A percentile compares a stretch with the other conserved stretches of the same genome.
phyloP scores from a whole-genome alignment of 2,329 filamentous ascomycete species.

The Colletotrichum godetiae region DNA sequence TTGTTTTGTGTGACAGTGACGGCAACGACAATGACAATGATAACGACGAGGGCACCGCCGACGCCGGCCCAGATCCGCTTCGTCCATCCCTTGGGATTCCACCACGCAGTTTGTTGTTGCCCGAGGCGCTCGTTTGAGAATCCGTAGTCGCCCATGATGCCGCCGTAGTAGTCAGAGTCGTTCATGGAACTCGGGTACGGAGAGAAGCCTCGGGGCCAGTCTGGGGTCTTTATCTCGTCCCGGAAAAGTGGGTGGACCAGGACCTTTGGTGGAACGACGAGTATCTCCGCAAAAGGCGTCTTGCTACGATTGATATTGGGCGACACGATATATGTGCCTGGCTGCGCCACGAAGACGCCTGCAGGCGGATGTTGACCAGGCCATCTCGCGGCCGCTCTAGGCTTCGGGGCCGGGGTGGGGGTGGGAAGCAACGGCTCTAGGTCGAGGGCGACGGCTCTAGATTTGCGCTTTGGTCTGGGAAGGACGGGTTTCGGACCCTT shows the following conservation, averaged over 20 bases:
- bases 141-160: slow-evolving; percentile 26
- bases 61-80: slow-evolving; percentile 61
- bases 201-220: slow-evolving; percentile 24
- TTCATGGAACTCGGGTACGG: slow-evolving; percentile 26
- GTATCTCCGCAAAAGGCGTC: slow-evolving; percentile 24
- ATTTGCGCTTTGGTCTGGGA: slow-evolving; percentile 24
- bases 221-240: slow-evolving; percentile 34
- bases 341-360: slow-evolving; percentile 30
- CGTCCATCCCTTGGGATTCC: slow-evolving; percentile 64
- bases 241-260: slow-evolving; percentile 32
- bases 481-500: slow-evolving; percentile 39
- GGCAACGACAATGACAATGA: slow-evolving; percentile 60
- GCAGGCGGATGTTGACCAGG: background rate
- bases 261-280: slow-evolving; percentile 33
- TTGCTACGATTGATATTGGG: slow-evolving; percentile 16
- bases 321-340: slow-evolving; percentile 15
- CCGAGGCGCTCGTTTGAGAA: slow-evolving; percentile 11
- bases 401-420: slow-evolving; percentile 14
- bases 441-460: slow-evolving; percentile 17
- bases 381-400: slow-evolving; percentile 32
- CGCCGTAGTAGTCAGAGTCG: slow-evolving; percentile 17
- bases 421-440: slow-evolving; percentile 29
- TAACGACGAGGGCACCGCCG: slow-evolving; percentile 52
- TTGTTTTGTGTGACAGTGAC: slow-evolving; percentile 54
- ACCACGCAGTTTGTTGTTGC: slow-evolving; percentile 39